Evolutionary conservation across 352 stramenopile genomes (phyloP), one percentile per base, ranked within the genome.

Genomic region (Globisporangium paddicum): DNA sequence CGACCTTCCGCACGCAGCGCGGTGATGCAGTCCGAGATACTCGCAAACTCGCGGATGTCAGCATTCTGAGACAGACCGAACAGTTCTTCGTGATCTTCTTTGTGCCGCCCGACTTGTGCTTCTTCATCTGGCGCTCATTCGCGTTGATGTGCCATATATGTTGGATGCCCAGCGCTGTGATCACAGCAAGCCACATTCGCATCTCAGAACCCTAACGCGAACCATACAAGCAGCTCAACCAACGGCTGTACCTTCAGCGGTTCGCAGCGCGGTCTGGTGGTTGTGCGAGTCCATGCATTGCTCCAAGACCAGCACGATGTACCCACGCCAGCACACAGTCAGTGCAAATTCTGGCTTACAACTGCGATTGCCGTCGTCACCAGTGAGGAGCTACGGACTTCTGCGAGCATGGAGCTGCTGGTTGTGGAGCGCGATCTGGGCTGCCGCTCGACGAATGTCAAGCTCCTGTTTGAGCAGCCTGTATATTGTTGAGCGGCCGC

Each of bases 261-360:
- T 98, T 9, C 89, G 87, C 55, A 97, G 77, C 61, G 97, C 88
- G 35, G 90, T 84, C 55, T 96, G 81, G 68, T 97, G 87, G 61
- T 97, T 89, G 63, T 92, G 79, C 28, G 79, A 83, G 72, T 92
- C 77, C 75, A 87, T 86, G 42, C 81, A 86, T 45, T 88, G 78
- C 69, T 94, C 82, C 52, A 94, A 64, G 49, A 94, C 84, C 25
- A 94, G 69, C 49, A 90, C 69, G 48, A 92, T 67, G 37, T 80
- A 74, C 9, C 75, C 68, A 32, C 21, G 46, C 16, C 25, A 28
- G 30, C 4, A 28, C 16, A 25, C 19, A 2, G 16, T 1, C 13
- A 40, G 10, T 35, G 23, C 34, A 10, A 8, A 14, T 23, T 21
- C 28, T n/a, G 6, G 16, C 18, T 32, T 9, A 14, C 8, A 5